Base-by-base conservation (phyloP, 2,329 filamentous ascomycete genomes). In the Fusarium burgessii region DNA sequence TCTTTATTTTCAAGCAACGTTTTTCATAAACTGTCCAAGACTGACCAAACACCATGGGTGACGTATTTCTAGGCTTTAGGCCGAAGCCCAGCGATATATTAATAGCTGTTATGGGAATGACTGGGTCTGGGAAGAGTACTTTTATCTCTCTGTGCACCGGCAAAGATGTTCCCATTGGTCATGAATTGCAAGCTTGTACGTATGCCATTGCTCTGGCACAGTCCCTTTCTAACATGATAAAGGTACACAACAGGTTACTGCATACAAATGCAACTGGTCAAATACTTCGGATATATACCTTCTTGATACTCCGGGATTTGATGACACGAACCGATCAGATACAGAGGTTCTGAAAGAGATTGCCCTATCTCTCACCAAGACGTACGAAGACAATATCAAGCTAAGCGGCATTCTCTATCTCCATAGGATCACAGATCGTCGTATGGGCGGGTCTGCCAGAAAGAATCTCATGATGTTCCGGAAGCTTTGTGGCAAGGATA, bases 91-190 rank as follows among this genome's bases (percentile, higher is more conserved):
- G 46, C 11, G 46, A 58, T 27, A 35, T 67, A 3, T 46, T 59
- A 7, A 47, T 67, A n/a, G 64, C 64, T 4, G 12, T 67, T 4
- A 67, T 67, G 60, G 64, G 60, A 13, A 54, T 67, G 43, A 64
- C 60, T 6, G 64, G 64, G n/a, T 35, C 64, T 18, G 60, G 64
- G 6, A 64, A 64, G 15, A 67, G 64, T 23, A 59, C 54, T 5
- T 64, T 67, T n/a, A 67, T 67, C 25, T 41, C 27, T 4, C 10
- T 20, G 14, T 58, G 46, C 27, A 52, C 46, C 11, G 47, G 38
- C 20, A 32, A 67, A 15, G 47, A 67, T 27, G 54, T 64, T 5
- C 47, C 32, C 2, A 12, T 50, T 13, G 47, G 32, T 2, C 47
- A 50, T 11, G 47, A 50, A 11, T 6, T 50, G 32, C 47, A 50